Percentiles rank a stretch among this genome's conserved stretches.
phyloP scores from a whole-genome alignment of 495 filamentous ascomycete genomes.

The Aspergillus asperescens region DNA sequence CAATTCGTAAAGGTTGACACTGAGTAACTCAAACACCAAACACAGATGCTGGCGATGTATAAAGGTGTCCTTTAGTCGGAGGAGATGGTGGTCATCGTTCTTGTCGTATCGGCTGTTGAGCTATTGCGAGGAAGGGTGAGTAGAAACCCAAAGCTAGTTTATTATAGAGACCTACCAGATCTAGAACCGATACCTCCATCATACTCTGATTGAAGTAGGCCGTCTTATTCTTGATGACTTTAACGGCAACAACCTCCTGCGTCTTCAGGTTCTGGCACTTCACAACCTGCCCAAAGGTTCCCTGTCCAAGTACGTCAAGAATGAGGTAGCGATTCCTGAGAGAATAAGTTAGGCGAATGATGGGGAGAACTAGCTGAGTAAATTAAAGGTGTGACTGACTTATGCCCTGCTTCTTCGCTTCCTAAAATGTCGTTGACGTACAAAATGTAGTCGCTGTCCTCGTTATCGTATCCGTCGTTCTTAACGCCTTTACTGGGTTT shows the following conservation, averaged over 20 bases:
- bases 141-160: not conserved
- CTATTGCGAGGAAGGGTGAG: slow-evolving; percentile 45
- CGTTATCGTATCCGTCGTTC: slow-evolving; percentile 99
- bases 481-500: slow-evolving; percentile 98
- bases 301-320: slow-evolving; percentile 94
- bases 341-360: not conserved
- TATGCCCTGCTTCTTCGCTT: slow-evolving; percentile 95
- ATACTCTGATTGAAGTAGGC: slow-evolving; percentile 99
- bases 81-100: slow-evolving; percentile 96
- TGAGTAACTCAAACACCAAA: slow-evolving; percentile 93
- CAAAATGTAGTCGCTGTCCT: slow-evolving; percentile 98
- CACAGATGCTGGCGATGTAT: slow-evolving; percentile 98
- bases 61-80: slow-evolving; percentile 96
- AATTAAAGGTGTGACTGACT: slow-evolving; percentile 50
- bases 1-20: slow-evolving; percentile 96
- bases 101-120: slow-evolving; percentile 98
- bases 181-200: slow-evolving; percentile 99
- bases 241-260: slow-evolving; percentile 96
- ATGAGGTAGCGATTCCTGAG: slow-evolving; percentile 95
- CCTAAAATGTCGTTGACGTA: slow-evolving; percentile 99
- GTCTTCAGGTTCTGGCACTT: slow-evolving; percentile 99
- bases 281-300: slow-evolving; percentile 99
- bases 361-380: not conserved
- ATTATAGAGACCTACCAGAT: slow-evolving; percentile 60
- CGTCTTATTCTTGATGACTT: slow-evolving; percentile 98